phyloP scores from a whole-genome alignment of 1,284 basidiomycete species.

The Cutaneotrichosporon cutaneum region DNA sequence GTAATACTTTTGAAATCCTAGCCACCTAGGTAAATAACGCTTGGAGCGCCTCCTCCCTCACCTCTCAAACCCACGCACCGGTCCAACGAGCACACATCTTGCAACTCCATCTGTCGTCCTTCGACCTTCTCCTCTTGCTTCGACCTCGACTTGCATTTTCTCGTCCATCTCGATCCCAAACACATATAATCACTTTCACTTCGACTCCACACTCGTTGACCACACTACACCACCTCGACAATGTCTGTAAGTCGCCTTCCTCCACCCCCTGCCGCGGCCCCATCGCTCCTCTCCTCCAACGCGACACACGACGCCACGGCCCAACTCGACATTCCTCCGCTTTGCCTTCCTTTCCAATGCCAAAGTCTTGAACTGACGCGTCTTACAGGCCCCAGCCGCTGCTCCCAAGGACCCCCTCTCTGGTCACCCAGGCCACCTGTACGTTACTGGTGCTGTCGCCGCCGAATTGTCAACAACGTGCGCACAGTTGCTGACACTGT shows the following conservation, averaged over 20 bases:
- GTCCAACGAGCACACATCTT: background rate
- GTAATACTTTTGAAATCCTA: background rate
- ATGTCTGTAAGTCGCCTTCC: constrained; percentile 5
- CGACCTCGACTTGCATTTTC: background rate
- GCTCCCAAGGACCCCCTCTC: constrained; percentile 59
- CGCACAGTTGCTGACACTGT: constrained; percentile 9
- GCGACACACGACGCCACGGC: background rate
- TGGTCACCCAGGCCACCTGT: constrained; percentile 78
- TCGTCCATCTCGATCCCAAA: background rate
- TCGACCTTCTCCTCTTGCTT: background rate
- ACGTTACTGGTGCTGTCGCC: constrained; percentile 22
- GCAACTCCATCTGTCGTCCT: background rate
- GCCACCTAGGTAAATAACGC: background rate
- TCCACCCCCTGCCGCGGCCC: background rate
- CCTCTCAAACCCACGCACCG: background rate
- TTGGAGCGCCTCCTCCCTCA: background rate
- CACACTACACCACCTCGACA: background rate
- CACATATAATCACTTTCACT: background rate
- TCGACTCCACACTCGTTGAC: background rate
- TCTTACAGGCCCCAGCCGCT: constrained; percentile 6
- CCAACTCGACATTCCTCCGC: background rate
- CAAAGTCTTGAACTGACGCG: background rate
- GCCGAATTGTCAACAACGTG: background rate
- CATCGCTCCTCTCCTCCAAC: background rate
- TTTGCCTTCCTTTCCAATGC: background rate